Conservation (phyloP, 2,329 filamentous ascomycete genomes). For the Phialophora verrucosa region DNA sequence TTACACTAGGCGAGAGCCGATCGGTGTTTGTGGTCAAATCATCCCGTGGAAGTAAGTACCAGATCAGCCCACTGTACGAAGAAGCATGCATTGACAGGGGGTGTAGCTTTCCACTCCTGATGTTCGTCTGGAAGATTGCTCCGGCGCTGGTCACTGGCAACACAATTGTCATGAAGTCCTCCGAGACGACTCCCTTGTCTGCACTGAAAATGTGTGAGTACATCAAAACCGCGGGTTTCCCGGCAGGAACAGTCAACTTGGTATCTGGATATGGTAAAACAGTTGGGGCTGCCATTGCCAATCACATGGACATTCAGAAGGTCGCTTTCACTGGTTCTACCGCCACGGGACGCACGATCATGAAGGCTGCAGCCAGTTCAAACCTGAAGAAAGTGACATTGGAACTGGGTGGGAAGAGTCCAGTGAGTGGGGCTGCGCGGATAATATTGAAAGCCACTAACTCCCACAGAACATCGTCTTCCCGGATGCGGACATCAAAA, state of each 20-base stretch:
- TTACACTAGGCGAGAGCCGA: slow-evolving; percentile 79
- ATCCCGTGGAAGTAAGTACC: slow-evolving; percentile 79
- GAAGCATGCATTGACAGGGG: background rate
- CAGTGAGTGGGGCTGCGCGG: slow-evolving; percentile 6
- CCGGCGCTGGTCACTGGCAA: slow-evolving; percentile 71
- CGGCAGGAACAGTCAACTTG: slow-evolving; percentile 63
- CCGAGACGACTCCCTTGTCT: slow-evolving; percentile 63
- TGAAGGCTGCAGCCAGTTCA: slow-evolving; percentile 41
- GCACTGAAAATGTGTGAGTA: slow-evolving; percentile 56
- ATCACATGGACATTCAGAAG: slow-evolving; percentile 44
- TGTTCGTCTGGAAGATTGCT: slow-evolving; percentile 58
- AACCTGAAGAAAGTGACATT: slow-evolving; percentile 47
- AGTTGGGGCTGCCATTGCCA: slow-evolving; percentile 47
- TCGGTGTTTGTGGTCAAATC: slow-evolving; percentile 76
- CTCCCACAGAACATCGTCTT: slow-evolving; percentile 42
- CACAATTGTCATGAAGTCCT: slow-evolving; percentile 71
- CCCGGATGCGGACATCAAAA: slow-evolving; percentile 44
- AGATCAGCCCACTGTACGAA: background rate
- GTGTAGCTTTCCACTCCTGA: slow-evolving; percentile 19
- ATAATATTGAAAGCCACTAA: background rate
- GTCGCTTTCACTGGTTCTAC: slow-evolving; percentile 46
- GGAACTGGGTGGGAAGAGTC: slow-evolving; percentile 46
- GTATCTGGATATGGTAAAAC: slow-evolving; percentile 68
- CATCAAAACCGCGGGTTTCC: slow-evolving; percentile 59
- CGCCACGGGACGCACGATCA: slow-evolving; percentile 41